Conservation (phyloP, 306 rosid genomes). For the Pyrus pyrifolia region DNA sequence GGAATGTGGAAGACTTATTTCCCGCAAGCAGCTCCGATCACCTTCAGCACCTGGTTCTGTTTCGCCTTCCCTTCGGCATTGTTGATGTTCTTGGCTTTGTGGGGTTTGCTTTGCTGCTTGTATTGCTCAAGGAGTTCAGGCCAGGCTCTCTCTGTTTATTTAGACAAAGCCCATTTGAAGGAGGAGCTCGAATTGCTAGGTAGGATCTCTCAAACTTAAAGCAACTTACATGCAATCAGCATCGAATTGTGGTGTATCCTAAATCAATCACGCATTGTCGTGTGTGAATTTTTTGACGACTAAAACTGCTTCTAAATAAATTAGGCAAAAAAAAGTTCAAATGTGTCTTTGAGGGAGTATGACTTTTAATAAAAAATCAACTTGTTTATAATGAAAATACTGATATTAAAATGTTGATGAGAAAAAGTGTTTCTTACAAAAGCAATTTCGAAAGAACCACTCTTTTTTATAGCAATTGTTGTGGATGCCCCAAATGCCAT, state of each 20-base stretch:
- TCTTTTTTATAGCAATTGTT: too few species aligned
- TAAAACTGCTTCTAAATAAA: too few species aligned
- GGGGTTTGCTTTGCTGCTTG: slow-evolving; percentile 54
- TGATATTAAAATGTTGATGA: too few species aligned
- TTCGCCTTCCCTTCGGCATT: slow-evolving; percentile 63
- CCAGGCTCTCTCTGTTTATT: slow-evolving; percentile 44
- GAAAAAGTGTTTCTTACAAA: too few species aligned
- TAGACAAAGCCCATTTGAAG: slow-evolving; percentile 59
- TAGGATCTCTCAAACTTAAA: not conserved
- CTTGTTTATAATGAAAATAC: too few species aligned
- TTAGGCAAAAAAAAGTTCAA: too few species aligned
- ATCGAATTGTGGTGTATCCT: not conserved
- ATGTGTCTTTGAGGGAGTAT: too few species aligned
- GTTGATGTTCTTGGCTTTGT: slow-evolving; percentile 37
- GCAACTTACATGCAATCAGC: too few species aligned
- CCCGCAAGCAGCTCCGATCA: slow-evolving; percentile 51
- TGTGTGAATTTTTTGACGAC: too few species aligned
- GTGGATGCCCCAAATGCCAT: too few species aligned
- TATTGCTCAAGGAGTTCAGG: slow-evolving; percentile 44
- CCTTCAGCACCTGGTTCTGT: slow-evolving; percentile 61
- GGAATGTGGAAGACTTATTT: slow-evolving; percentile 79
- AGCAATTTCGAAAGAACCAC: too few species aligned
- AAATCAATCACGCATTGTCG: not conserved
- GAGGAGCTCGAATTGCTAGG: slow-evolving; percentile 72
- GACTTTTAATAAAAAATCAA: too few species aligned